Evolutionary conservation across 345 rosid genomes (phyloP).

Genomic region (Carallia pectinifolia): DNA sequence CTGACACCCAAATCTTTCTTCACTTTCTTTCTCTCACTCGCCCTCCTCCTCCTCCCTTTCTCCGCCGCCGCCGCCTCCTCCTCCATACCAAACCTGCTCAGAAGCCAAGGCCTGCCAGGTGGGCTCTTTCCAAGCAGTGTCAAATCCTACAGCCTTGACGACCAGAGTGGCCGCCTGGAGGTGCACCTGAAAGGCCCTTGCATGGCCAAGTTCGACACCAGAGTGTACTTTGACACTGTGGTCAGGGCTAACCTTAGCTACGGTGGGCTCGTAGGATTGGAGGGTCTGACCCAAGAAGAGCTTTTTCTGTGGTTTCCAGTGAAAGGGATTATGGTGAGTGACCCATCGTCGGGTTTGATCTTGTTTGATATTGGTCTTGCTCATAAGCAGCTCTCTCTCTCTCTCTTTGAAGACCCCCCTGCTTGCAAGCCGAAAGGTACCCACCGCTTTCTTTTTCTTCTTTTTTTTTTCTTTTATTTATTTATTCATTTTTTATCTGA

Average conservation of each 20-base stretch:
- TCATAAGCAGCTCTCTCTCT: conserved; percentile 71
- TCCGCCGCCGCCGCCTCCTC: conserved; percentile 25
- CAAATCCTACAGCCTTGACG: conserved; percentile 50
- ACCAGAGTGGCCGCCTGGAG: conserved; percentile 50
- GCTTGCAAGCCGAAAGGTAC: conserved; percentile 50
- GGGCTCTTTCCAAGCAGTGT: conserved; percentile 75
- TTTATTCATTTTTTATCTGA: no score
- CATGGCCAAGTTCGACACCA: conserved; percentile 66
- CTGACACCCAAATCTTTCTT: conserved; percentile 29
- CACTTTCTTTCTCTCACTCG: conserved; percentile 21
- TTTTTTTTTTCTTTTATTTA: no score
- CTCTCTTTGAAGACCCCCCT: conserved; percentile 90
- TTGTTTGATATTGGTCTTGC: conserved; percentile 80
- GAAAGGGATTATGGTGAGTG: conserved; percentile 63
- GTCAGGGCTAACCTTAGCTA: conserved; percentile 77
- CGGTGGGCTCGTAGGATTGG: conserved; percentile 72
- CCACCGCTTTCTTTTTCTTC: no score
- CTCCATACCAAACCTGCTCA: conserved; percentile 58
- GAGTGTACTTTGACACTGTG: conserved; percentile 64
- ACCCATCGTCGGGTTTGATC: conserved; percentile 79
- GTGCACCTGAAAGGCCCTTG: conserved; percentile 64
- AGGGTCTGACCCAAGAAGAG: conserved; percentile 78
- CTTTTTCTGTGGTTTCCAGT: conserved; percentile 85
- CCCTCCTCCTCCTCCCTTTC: conserved; percentile 20
- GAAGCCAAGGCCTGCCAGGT: conserved; percentile 77